phyloP scores from a whole-genome alignment of 495 filamentous ascomycete genomes.

The Acidiella bohemica region DNA sequence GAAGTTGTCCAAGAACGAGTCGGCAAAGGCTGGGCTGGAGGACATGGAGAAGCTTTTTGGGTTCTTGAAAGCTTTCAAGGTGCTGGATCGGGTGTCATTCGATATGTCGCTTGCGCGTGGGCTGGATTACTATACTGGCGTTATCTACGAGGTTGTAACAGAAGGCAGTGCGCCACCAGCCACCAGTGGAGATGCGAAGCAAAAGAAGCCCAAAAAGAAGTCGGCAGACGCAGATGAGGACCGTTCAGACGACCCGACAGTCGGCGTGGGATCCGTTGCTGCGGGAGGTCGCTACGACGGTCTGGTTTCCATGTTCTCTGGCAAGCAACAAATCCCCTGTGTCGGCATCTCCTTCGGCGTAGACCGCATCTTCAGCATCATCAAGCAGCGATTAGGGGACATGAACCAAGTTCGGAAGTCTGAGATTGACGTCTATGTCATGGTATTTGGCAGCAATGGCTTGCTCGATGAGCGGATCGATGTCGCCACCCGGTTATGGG shows the following conservation, averaged over 20 bases:
- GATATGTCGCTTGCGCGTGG: conserved; percentile 74
- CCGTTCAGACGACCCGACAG: conserved; percentile 63
- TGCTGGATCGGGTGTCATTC: conserved; percentile 59
- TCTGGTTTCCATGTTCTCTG: conserved; percentile 81
- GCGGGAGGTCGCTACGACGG: conserved; percentile 90
- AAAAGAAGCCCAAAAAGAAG: conserved; percentile 42
- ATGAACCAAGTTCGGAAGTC: conserved; percentile 42
- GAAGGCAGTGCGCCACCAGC: conserved; percentile 60
- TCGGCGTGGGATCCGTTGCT: conserved; percentile 76
- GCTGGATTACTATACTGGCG: conserved; percentile 86
- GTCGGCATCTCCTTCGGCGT: conserved; percentile 92
- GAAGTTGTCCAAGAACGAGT: conserved; percentile 49
- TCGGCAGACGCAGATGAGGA: conserved; percentile 54
- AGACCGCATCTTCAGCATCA: conserved; percentile 88
- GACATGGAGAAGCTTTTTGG: conserved; percentile 72
- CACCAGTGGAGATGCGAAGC: conserved; percentile 35
- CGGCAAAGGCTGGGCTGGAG: conserved; percentile 60
- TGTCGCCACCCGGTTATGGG: conserved; percentile 59
- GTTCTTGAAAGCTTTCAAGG: conserved; percentile 65
- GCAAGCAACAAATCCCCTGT: conserved; percentile 75
- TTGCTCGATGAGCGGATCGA: conserved; percentile 68
- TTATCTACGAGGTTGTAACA: conserved; percentile 86
- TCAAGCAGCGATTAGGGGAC: conserved; percentile 57
- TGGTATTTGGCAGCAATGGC: conserved; percentile 84
- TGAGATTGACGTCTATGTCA: conserved; percentile 78